Base-by-base conservation (phyloP, 2,329 filamentous ascomycete genomes). In the Fusarium sp. region DNA sequence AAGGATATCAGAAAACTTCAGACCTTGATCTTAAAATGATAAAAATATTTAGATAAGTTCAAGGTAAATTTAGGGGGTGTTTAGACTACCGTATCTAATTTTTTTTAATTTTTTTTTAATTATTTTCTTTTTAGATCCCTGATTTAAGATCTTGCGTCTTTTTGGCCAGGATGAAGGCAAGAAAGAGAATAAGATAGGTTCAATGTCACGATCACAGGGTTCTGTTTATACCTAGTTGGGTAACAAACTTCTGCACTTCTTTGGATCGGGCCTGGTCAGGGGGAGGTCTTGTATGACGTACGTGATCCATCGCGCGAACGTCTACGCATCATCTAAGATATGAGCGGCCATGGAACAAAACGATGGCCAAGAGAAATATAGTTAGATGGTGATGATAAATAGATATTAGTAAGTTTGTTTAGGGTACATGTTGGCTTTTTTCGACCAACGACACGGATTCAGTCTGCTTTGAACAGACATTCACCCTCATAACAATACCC, bases 281-380 rank as follows among this genome's bases (percentile, higher is more conserved):
- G 57, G 17, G 13, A 67, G 53, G 71, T 71, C 62, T 60, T 58
- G 32, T 49, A 69, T 74, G 72, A 74, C 72, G 72, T 74, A 67
- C 38, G 48, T 40, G 33, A 27, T 18, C 15, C 20, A 41, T 12
- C 17, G 26, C 26, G 27, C 33, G 35, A 64, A 18, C 44, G 35
- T 71, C 63, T 71, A 52, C 69, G 71, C 72, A 74, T 74, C 71
- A 74, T 74, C 55, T 69, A 74, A 54, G 44, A 45, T 32, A 50
- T 44, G 42, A 49, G 52, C 38, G 60, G 46, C 23, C 40, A 61
- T 57, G 33, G 17, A 52, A n/a, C 33, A 32, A 37, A 14, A 20
- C 15, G 26, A 50, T 41, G 53, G n/a, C 26, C 35, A 53, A 30
- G n/a, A 15, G 13, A 13, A 35, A 27, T 35, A 18, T n/a, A 35